Conservation (phyloP, 257 asterid genomes). For the Fraxinus excelsior region DNA sequence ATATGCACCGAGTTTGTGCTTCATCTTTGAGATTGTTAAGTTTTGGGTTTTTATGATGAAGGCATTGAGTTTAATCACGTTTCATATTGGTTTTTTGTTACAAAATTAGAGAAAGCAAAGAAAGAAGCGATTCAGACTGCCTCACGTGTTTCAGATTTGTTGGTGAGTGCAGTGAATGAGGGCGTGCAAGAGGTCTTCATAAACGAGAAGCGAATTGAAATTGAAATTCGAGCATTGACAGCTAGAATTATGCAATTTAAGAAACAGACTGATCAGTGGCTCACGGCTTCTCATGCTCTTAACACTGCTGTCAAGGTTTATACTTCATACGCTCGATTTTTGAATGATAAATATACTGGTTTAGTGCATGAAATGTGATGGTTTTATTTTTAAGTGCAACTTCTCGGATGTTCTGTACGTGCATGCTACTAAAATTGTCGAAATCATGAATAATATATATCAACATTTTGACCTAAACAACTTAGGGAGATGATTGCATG, state of each 20-base stretch:
- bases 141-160: conserved; percentile 54
- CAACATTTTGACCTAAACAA: neutral
- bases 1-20: neutral
- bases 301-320: conserved; percentile 84
- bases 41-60: neutral
- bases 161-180: conserved; percentile 78
- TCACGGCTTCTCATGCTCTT: conserved; percentile 72
- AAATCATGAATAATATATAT: neutral
- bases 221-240: conserved; percentile 70
- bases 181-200: conserved; percentile 74
- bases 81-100: neutral
- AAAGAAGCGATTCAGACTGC: conserved; percentile 67
- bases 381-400: neutral
- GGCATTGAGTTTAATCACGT: neutral
- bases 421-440: neutral
- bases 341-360: neutral
- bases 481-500: neutral
- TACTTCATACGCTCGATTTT: neutral
- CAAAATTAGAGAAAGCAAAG: conserved; percentile 64
- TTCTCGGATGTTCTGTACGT: neutral
- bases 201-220: conserved; percentile 78
- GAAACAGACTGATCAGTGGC: conserved; percentile 93
- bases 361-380: neutral
- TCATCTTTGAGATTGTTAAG: neutral
- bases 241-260: conserved; percentile 58